Conservation (phyloP, 1,284 basidiomycete genomes). For the Fomes fomentarius region DNA sequence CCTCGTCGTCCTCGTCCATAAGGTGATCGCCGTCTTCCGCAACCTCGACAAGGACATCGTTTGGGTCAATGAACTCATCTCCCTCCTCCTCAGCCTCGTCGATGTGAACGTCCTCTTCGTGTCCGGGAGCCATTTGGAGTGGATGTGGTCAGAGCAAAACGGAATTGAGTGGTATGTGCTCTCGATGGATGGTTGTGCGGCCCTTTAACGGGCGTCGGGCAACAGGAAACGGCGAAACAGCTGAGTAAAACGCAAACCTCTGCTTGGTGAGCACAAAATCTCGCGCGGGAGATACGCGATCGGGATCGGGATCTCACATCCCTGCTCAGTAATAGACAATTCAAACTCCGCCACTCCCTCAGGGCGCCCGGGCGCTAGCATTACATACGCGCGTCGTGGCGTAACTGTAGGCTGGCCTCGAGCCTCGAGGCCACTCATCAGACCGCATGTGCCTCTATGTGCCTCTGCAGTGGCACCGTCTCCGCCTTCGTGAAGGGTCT, state of each 20-base stretch:
- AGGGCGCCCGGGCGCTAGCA: too few species aligned
- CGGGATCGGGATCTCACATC: background rate
- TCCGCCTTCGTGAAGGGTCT: too few species aligned
- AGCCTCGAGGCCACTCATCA: conserved; percentile 3
- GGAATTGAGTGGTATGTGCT: background rate
- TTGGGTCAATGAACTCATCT: conserved; percentile 59
- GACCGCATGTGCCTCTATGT: too few species aligned
- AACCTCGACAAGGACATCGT: conserved; percentile 68
- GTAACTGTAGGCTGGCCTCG: too few species aligned
- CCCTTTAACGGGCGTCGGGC: conserved; percentile 8
- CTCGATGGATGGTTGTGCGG: background rate
- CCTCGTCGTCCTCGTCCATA: conserved; percentile 78
- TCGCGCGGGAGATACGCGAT: conserved; percentile 15
- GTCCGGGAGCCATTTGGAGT: conserved; percentile 31
- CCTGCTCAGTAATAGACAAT: background rate
- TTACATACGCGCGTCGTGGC: too few species aligned
- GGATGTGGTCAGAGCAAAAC: background rate
- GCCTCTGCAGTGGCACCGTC: too few species aligned
- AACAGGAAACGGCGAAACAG: conserved; percentile 10
- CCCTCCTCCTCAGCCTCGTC: conserved; percentile 36
- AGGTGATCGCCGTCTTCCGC: conserved; percentile 69
- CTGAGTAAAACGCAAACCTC: conserved; percentile 12
- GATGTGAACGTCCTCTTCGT: conserved; percentile 41
- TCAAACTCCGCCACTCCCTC: too few species aligned
- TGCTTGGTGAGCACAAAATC: conserved; percentile 21